phyloP scores from a whole-genome alignment of 495 filamentous ascomycete species.

The Penicillium parvum region DNA sequence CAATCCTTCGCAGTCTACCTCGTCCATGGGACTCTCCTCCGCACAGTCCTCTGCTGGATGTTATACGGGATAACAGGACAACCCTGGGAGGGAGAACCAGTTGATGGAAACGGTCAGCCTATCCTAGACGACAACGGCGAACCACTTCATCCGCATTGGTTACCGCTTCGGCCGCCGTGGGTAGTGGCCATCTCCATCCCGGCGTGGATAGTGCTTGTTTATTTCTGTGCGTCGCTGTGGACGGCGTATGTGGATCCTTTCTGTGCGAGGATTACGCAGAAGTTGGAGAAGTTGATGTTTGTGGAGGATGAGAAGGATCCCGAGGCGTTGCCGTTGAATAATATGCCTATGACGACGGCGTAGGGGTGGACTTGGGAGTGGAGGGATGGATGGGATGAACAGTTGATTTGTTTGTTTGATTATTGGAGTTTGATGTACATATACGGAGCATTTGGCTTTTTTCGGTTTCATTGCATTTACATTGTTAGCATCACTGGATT shows the following conservation, averaged over 20 bases:
- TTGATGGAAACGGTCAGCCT: constrained; percentile 16
- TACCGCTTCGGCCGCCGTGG: constrained; percentile 29
- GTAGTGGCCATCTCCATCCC: constrained; percentile 49
- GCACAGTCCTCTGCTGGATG: constrained; percentile 60
- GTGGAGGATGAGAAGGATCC: constrained; percentile 47
- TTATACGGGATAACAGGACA: constrained; percentile 53
- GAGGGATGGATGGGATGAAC: no score
- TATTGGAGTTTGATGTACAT: no score
- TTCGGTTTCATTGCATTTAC: no score
- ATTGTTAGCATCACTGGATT: no score
- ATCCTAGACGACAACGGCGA: constrained; percentile 49
- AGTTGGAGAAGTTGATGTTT: constrained; percentile 52
- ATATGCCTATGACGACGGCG: constrained; percentile 23
- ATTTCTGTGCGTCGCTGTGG: constrained; percentile 55
- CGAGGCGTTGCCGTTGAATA: constrained; percentile 33
- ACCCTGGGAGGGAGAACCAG: constrained; percentile 37
- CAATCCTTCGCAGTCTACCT: constrained; percentile 68
- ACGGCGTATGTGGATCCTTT: constrained; percentile 60
- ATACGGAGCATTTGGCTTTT: no score
- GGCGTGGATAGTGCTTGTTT: constrained; percentile 54
- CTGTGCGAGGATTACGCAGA: constrained; percentile 60
- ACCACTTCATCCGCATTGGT: constrained; percentile 37
- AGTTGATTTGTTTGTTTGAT: no score
- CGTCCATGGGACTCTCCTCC: constrained; percentile 60
- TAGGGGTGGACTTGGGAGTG: no score